Percentiles rank a stretch among this genome's conserved stretches.
Conservation (phyloP, 2,329 filamentous ascomycete species). For the Apiospora pterosperma region DNA sequence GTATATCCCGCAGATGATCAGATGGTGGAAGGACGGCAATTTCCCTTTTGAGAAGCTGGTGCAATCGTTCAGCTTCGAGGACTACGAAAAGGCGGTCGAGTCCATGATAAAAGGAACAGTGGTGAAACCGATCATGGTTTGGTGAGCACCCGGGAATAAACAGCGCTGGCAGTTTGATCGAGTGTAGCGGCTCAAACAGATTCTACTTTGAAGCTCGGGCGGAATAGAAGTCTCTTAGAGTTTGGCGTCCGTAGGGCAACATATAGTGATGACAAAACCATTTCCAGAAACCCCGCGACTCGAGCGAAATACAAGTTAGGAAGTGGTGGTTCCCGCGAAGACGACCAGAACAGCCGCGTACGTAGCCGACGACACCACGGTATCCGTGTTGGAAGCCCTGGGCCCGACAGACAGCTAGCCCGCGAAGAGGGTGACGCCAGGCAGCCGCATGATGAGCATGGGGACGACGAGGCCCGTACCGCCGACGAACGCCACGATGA, state of each 20-base stretch:
- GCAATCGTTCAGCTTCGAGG: constrained; percentile 12
- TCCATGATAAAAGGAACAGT: constrained; percentile 14
- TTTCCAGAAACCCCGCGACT: too few species aligned
- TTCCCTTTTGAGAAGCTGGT: constrained; percentile 16
- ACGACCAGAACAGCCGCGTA: not conserved
- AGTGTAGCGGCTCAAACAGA: not conserved
- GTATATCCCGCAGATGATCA: constrained; percentile 21
- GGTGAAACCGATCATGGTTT: constrained; percentile 17
- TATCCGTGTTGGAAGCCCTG: not conserved
- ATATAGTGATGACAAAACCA: not conserved
- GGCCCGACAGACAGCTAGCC: not conserved
- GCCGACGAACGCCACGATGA: not conserved
- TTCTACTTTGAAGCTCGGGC: not conserved
- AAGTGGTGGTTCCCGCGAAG: not conserved
- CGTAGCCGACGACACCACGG: not conserved
- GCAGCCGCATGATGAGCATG: constrained; percentile 5
- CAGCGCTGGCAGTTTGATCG: not conserved
- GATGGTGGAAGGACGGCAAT: constrained; percentile 16
- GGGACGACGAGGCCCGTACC: not conserved
- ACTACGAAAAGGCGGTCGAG: constrained; percentile 12
- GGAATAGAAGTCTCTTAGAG: too few species aligned
- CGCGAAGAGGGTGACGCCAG: not conserved
- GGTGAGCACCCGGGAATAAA: constrained; percentile 2
- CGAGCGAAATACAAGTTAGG: not conserved
- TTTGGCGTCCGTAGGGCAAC: not conserved